Percentiles rank a stretch among this genome's conserved stretches.
These are phyloP conservation scores for Diplosphaera chodatii DNA, from an alignment of 139 green algal species.

Conservation along the genomic window DNA sequence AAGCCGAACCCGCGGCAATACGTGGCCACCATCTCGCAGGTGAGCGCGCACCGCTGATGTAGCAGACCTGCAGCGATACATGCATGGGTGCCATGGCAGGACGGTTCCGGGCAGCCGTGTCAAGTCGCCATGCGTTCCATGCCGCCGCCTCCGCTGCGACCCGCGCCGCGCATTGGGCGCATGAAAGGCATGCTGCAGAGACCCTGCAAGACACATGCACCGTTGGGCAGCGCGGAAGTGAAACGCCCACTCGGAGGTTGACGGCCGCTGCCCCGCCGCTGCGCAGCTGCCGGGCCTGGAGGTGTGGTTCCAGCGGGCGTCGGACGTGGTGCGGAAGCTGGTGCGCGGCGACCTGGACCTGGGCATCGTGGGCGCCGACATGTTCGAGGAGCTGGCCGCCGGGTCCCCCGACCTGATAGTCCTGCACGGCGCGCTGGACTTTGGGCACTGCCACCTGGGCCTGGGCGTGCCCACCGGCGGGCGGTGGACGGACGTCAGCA, in stretches of 20 bases:
- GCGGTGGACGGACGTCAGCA: conserved; percentile 57
- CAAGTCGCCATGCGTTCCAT: too few relatives aligned
- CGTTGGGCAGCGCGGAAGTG: too few relatives aligned
- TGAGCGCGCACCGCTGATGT: conserved; percentile 9
- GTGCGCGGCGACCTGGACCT: conserved; percentile 91
- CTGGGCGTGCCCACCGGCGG: conserved; percentile 82
- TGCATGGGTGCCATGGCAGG: too few relatives aligned
- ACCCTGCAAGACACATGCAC: too few relatives aligned
- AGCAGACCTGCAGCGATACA: too few relatives aligned
- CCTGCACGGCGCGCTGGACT: conserved; percentile 87
- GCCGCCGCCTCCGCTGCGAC: too few relatives aligned
- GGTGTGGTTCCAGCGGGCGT: conserved; percentile 97
- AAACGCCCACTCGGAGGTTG: too few relatives aligned
- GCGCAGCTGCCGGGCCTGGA: conserved; percentile 83
- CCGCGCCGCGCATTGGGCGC: background rate
- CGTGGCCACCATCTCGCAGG: conserved; percentile 81
- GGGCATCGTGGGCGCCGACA: conserved; percentile 96
- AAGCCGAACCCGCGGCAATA: conserved; percentile 98
- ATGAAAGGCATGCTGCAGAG: too few relatives aligned
- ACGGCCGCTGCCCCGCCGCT: too few relatives aligned
- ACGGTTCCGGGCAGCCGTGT: too few relatives aligned
- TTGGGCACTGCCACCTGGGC: conserved; percentile 91
- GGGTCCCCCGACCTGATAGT: conserved; percentile 74
- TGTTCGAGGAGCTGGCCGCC: conserved; percentile 80
- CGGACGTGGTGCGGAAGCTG: conserved; percentile 93